phyloP scores from a whole-genome alignment of 768 basidiomycete genomes.

The Naganishia onofrii region DNA sequence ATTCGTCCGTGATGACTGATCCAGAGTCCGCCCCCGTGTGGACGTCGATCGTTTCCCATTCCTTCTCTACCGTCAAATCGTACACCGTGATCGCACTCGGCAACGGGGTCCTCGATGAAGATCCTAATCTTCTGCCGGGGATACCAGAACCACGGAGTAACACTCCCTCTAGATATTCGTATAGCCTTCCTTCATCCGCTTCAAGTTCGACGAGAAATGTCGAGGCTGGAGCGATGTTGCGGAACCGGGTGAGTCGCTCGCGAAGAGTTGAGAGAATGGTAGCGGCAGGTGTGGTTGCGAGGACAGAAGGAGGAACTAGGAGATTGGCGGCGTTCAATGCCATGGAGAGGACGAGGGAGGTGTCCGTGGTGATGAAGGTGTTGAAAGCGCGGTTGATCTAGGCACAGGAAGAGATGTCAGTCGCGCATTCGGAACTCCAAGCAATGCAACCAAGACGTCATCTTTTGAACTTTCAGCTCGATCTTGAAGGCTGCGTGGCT shows the following conservation, averaged over 20 bases:
- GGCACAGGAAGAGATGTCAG: background rate
- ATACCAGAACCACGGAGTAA: conserved; percentile 36
- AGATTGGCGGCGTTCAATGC: conserved; percentile 37
- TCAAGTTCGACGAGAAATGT: conserved; percentile 33
- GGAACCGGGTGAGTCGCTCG: conserved; percentile 44
- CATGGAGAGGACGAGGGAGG: conserved; percentile 38
- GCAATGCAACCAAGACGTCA: too few relatives aligned
- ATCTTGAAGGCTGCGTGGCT: too few relatives aligned
- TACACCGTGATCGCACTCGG: conserved; percentile 43
- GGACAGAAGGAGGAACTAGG: conserved; percentile 27
- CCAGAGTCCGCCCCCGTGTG: conserved; percentile 17
- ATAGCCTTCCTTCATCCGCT: conserved; percentile 45
- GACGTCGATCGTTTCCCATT: conserved; percentile 42
- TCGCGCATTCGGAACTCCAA: too few relatives aligned
- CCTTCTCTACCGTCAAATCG: conserved; percentile 39
- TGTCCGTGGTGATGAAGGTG: conserved; percentile 37
- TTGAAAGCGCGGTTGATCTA: conserved; percentile 44
- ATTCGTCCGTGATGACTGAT: conserved; percentile 31
- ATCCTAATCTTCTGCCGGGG: background rate
- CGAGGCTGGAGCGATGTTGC: conserved; percentile 36
- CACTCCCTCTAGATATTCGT: conserved; percentile 50
- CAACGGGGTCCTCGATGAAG: conserved; percentile 3
- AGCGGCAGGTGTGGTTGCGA: conserved; percentile 35
- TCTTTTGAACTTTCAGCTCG: too few relatives aligned
- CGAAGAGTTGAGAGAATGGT: conserved; percentile 39